Conservation (phyloP, 495 filamentous ascomycete species). For the Pyrenopolyporus hunteri region DNA sequence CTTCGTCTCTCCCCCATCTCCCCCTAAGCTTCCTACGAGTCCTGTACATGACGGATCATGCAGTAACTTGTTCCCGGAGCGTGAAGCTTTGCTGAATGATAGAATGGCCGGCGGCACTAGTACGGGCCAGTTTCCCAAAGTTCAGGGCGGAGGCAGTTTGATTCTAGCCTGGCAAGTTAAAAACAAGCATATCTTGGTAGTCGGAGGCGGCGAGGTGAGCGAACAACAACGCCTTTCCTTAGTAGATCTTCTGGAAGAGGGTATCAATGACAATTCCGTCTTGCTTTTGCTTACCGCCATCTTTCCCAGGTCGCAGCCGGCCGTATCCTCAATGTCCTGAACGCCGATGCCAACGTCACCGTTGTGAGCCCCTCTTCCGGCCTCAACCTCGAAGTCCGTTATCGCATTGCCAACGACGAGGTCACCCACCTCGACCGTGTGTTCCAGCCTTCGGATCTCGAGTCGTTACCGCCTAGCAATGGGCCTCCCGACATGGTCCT, state of each 20-base stretch:
- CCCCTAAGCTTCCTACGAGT: neutral
- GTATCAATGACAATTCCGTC: too few relatives aligned
- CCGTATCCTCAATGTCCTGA: conserved; percentile 88
- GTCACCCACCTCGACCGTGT: conserved; percentile 78
- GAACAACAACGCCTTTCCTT: too few relatives aligned
- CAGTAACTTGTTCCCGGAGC: conserved; percentile 12
- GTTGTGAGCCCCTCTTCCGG: conserved; percentile 80
- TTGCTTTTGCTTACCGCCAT: neutral
- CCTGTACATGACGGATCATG: conserved; percentile 16
- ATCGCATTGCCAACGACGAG: conserved; percentile 74
- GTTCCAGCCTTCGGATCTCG: conserved; percentile 82
- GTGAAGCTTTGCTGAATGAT: conserved; percentile 20
- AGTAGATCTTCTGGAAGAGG: too few relatives aligned
- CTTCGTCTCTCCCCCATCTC: neutral
- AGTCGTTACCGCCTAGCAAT: conserved; percentile 48
- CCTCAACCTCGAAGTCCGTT: conserved; percentile 84
- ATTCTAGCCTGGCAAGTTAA: conserved; percentile 94
- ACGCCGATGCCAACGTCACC: conserved; percentile 90
- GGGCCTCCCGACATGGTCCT: conserved; percentile 72
- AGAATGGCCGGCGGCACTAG: conserved; percentile 56
- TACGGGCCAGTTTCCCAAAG: conserved; percentile 65
- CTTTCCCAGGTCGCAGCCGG: conserved; percentile 82
- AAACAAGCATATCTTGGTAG: conserved; percentile 80
- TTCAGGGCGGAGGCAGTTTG: conserved; percentile 89
- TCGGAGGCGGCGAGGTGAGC: conserved; percentile 90